Conservation (phyloP, 306 rosid species). For the Bauhinia variegata region DNA sequence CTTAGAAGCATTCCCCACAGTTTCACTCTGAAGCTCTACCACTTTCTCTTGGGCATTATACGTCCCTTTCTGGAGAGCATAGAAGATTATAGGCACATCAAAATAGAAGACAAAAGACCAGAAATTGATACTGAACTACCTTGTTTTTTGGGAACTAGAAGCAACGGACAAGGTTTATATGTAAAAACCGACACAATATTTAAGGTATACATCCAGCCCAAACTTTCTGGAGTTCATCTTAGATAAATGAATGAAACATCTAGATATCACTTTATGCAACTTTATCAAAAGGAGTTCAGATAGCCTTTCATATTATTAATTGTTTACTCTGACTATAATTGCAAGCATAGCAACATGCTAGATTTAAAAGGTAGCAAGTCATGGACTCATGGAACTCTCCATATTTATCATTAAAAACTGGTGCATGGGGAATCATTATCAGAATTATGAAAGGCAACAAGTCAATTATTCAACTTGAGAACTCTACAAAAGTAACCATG, state of each 20-base stretch:
- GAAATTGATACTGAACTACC: not conserved
- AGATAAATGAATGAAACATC: not conserved
- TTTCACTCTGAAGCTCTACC: slow-evolving; percentile 72
- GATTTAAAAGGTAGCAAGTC: not conserved
- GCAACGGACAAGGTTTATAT: slow-evolving; percentile 3
- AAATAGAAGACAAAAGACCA: slow-evolving; percentile 14
- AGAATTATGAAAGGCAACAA: not conserved
- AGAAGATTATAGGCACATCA: slow-evolving; percentile 20
- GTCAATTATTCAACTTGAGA: not conserved
- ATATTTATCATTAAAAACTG: not conserved
- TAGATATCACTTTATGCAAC: not conserved
- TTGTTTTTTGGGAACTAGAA: not conserved
- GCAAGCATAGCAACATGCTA: not conserved
- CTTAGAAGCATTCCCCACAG: slow-evolving; percentile 88
- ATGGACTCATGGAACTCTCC: not conserved
- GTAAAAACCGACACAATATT: not conserved
- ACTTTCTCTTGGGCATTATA: slow-evolving; percentile 61
- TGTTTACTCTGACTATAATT: not conserved
- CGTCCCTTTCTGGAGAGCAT: slow-evolving; percentile 66
- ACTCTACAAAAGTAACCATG: slow-evolving; percentile 17
- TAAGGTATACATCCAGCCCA: slow-evolving; percentile 8
- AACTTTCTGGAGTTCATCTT: not conserved
- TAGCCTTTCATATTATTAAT: slow-evolving; percentile 2
- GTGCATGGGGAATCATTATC: not conserved
- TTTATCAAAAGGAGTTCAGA: not conserved